Percentiles rank a stretch among this genome's conserved stretches.
Conservation (phyloP, 148 eudicot species). For the Spergularia marina region DNA sequence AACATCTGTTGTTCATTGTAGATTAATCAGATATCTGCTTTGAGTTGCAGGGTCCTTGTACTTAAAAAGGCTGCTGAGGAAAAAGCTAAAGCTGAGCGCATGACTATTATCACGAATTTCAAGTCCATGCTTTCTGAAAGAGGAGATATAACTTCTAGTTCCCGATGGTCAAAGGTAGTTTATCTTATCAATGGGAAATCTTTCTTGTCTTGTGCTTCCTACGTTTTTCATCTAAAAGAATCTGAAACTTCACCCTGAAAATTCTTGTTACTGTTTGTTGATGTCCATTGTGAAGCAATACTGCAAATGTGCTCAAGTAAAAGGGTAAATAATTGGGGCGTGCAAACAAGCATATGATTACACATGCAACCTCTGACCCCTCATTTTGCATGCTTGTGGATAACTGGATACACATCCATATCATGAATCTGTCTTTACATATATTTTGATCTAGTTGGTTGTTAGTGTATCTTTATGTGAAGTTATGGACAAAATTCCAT, state of each 20-base stretch:
- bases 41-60: slow-evolving; percentile 56
- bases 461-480: background rate
- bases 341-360: background rate
- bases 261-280: background rate
- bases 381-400: background rate
- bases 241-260: background rate
- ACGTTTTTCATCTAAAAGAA: background rate
- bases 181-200: background rate
- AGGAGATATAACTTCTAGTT: slow-evolving; percentile 52
- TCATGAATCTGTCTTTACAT: background rate
- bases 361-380: background rate
- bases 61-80: slow-evolving; percentile 68
- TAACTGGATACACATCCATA: background rate
- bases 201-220: background rate
- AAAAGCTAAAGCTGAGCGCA: slow-evolving; percentile 68
- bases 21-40: slow-evolving; percentile 4
- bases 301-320: background rate
- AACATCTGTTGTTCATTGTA: background rate
- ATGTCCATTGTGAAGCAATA: background rate
- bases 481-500: background rate
- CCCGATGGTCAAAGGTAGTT: slow-evolving; percentile 98
- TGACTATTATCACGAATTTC: slow-evolving; percentile 58
- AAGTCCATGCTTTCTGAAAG: slow-evolving; percentile 83
- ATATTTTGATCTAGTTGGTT: background rate
- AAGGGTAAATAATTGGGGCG: background rate